Base-by-base conservation (phyloP, 2,329 filamentous ascomycete species). In the Hypoxylon sp. region DNA sequence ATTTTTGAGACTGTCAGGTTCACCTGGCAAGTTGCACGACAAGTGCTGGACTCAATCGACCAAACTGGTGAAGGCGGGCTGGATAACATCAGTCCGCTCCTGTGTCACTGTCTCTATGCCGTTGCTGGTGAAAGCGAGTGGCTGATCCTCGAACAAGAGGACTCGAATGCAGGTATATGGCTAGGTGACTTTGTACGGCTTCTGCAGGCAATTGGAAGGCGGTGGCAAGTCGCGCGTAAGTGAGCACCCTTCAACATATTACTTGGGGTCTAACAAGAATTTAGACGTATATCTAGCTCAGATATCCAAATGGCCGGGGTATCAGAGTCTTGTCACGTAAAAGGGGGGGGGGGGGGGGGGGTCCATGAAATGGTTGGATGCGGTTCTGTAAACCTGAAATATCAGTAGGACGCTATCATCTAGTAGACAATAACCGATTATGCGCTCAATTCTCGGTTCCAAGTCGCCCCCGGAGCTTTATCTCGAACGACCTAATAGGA, bases 241-340 rank as follows among this genome's bases (percentile, higher is more conserved):
- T 55, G 47, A 9, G 10, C 11, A 6, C 11, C 15, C 27, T 3
- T 17, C 5, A 10, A 3, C 17, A 2, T 3, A 10, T 18, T 2
- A n/a, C 10, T 15, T 10, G 21, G 21, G n/a, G 2, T 43, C 52
- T 60, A 56, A 60, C 21, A 11, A 3, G 2, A 15, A 6, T 4
- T 9, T 9, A 63, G 62, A 41, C 20, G 17, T 49, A 5, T 63
- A 63, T 37, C 33, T 64, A 41, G 48, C 53, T 1, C 43, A 60
- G 26, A 60, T 65, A 15, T 54, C 56, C 23, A 56, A 50, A n/a
- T 65, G 63, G 60, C 55, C 58, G 3, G 63, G 58, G 15, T 65
- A 65, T 26, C 55, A 50, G 17, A 60, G 55, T 41, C 13, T 52
- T 13, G 20, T 45, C 1, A 38, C 29, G 38, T 43, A 27, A 46